Evolutionary conservation across 1,139 yeast species (phyloP).

Genomic region (Scheffersomyces illinoinensis): DNA sequence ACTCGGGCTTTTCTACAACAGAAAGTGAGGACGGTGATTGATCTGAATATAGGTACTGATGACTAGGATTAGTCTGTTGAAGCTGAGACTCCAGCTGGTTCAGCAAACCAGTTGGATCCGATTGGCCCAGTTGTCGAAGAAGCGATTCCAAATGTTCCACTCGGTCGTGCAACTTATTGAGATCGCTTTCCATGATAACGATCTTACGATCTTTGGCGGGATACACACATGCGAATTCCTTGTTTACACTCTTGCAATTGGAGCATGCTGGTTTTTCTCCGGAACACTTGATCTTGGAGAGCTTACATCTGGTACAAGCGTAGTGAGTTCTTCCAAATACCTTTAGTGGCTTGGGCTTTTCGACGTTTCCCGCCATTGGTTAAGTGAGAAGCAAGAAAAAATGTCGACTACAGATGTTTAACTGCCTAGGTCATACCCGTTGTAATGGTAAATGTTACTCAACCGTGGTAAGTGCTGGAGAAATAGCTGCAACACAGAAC

Average conservation of each 20-base stretch:
- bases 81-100: background rate
- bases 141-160: conserved; percentile 35
- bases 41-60: background rate
- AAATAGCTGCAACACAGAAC: background rate
- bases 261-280: conserved; percentile 47
- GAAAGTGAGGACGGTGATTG: background rate
- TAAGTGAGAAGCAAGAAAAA: background rate
- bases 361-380: conserved; percentile 6
- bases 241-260: conserved; percentile 36
- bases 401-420: background rate
- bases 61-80: background rate
- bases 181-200: conserved; percentile 52
- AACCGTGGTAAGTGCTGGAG: background rate
- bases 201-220: conserved; percentile 53
- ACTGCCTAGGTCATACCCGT: conserved; percentile 7
- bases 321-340: conserved; percentile 44
- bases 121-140: background rate
- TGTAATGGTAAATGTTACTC: background rate
- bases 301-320: conserved; percentile 42
- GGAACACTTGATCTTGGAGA: conserved; percentile 38
- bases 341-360: conserved; percentile 39
- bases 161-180: conserved; percentile 41
- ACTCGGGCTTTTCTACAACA: background rate
- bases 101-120: background rate
- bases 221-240: conserved; percentile 42